Conservation (phyloP, 768 basidiomycete genomes). For the Rhodotorula toruloides region DNA sequence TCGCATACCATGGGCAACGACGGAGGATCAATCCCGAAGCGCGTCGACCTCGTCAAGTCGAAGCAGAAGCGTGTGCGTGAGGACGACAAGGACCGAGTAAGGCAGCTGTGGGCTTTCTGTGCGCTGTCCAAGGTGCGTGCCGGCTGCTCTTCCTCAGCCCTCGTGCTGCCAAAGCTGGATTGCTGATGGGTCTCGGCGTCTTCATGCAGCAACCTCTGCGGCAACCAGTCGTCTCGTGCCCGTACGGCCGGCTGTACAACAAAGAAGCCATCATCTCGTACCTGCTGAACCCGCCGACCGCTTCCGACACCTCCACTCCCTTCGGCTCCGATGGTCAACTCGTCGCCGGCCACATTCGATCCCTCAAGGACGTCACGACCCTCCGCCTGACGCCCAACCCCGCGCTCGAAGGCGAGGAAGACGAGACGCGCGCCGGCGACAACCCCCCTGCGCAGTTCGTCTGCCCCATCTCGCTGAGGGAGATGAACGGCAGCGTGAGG, state of each 20-base stretch:
- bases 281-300: conserved; percentile 70
- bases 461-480: conserved; percentile 85
- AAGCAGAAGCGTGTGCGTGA: conserved; percentile 67
- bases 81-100: conserved; percentile 65
- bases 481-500: conserved; percentile 85
- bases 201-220: conserved; percentile 75
- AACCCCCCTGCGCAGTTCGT: conserved; percentile 64
- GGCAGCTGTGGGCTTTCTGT: conserved; percentile 85
- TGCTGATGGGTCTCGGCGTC: not conserved
- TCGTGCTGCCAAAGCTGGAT: not conserved
- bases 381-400: conserved; percentile 75
- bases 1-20: conserved; percentile 41
- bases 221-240: conserved; percentile 85
- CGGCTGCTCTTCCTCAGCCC: conserved; percentile 3
- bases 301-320: conserved; percentile 52
- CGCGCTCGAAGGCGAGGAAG: conserved; percentile 44
- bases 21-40: conserved; percentile 49
- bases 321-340: conserved; percentile 64
- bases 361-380: conserved; percentile 84
- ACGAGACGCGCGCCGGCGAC: not conserved
- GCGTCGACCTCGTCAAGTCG: conserved; percentile 48
- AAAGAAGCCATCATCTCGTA: conserved; percentile 90
- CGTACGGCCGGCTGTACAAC: conserved; percentile 90
- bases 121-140: conserved; percentile 88
- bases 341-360: conserved; percentile 87